Evolutionary conservation across 805 yeast species (phyloP), one percentile per base, ranked within the genome.

Genomic region (Vanderwaltozyma yarrowii): DNA sequence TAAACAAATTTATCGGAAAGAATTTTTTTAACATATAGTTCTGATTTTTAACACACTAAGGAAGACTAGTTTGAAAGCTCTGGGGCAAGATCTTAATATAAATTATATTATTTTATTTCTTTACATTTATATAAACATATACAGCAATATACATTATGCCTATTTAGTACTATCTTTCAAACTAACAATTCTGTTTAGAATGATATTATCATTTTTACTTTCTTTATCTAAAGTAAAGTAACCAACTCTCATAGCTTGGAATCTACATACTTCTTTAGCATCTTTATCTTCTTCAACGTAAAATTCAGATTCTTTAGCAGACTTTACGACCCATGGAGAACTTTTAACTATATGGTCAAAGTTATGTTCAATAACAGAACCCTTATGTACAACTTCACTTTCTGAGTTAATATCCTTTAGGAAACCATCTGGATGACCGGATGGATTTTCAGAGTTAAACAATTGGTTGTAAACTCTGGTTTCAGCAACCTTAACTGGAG

Each of bases 191-290:
- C 96, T 76, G 66, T 92, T 92, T 58, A 92, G 68, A 25, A 92
- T 71, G 45, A 88, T 64, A 42, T 66, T 69, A 21, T 74, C 79
- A 15, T 65, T 70, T 9, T 70, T 64, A 40, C 84, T 65, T 46
- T 89, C 96, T 49, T 72, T 74, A 60, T 92, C 98, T 59, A 86
- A 61, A 55, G 95, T 79, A 74, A 87, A 92, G 64, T 92, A 92
- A 23, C 98, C 98, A 33, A 85, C 89, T 66, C 98, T 78, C 62
- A 92, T 74, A 23, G 95, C 98, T 68, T 92, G 98, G 86, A 92
- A 92, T 63, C 98, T 76, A 24, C 84, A 86, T n/a, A 88, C 74
- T 60, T 88, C 94, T 33, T 77, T 74, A 45, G 70, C 64, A 25
- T 70, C 70, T 29, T 63, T 62, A 43, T 72, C 70, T 59, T 92